These are phyloP conservation scores for Kalanchoe fedtschenkoi DNA, from an alignment of 164 flowering plant species.

Conservation along the genomic window DNA sequence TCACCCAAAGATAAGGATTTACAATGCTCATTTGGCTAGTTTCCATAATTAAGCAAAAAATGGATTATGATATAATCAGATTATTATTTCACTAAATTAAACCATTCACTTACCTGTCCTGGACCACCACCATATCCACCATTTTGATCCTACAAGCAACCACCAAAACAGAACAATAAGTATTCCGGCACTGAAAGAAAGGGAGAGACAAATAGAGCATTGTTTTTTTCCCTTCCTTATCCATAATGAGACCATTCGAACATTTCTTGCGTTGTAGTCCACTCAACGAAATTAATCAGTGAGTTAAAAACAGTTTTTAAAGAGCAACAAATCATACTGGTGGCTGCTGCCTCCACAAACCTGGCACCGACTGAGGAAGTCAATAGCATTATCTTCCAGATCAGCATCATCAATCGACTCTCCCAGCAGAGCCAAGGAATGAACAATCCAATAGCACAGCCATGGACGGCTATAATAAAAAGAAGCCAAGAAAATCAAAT, in stretches of 20 bases:
- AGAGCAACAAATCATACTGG: not conserved
- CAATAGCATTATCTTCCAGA: slow-evolving; percentile 42
- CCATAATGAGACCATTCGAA: too few species aligned
- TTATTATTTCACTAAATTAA: not conserved
- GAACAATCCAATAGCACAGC: slow-evolving; percentile 95
- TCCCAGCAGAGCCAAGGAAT: slow-evolving; percentile 68
- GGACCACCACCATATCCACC: slow-evolving; percentile 99
- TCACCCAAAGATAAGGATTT: not conserved
- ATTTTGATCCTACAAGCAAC: slow-evolving; percentile 45
- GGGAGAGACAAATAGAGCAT: not conserved
- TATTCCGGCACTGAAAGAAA: not conserved
- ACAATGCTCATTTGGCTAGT: not conserved
- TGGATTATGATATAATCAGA: not conserved
- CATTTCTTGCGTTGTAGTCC: too few species aligned
- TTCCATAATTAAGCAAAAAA: not conserved
- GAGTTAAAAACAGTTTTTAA: too few species aligned
- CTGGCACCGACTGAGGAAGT: slow-evolving; percentile 87
- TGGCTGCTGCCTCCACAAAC: slow-evolving; percentile 20
- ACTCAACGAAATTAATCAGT: not conserved
- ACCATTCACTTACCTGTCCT: slow-evolving; percentile 64
- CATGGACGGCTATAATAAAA: slow-evolving; percentile 99
- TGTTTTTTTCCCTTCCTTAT: too few species aligned
- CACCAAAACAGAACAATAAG: not conserved
- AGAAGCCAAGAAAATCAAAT: slow-evolving; percentile 7
- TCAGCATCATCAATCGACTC: slow-evolving; percentile 56